Evolutionary conservation across 2,329 filamentous ascomycete species (phyloP), one percentile per base, ranked within the genome.

Genomic region (Nemania serpens): DNA sequence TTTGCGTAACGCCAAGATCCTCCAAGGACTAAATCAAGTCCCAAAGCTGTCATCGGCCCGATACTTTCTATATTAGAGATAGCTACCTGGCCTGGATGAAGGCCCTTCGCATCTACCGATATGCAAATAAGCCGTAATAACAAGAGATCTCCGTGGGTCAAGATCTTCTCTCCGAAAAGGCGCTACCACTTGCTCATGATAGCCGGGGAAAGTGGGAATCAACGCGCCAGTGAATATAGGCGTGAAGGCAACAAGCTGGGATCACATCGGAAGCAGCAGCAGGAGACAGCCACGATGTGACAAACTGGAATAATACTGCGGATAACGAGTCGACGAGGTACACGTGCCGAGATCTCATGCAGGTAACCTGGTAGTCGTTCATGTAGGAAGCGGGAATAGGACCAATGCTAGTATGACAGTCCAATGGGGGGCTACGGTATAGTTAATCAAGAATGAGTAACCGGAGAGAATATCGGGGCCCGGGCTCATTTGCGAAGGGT

Each of bases 341-440:
- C 57, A 63, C 48, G 57, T 60, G 61, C 57, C 45, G 33, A 51
- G 57, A 49, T 45, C 43, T 49, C 43, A 57, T 62, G 62, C 62
- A 65, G 41, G 55, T 47, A 55, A 60, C 51, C 49, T 53, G 41
- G 20, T 42, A 25, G 22, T 50, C 48, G 52, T 59, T 53, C 43
- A 52, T 56, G 37, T 41, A 46, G 25, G n/a, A 51, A 48, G 45
- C 13, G 48, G 34, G 37, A 58, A 42, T 45, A 51, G 37, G 48
- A 53, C 59, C 55, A 17, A 25, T 15, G 33, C n/a, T 12, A 42
- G 33, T 34, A 52, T 54, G 46, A 50, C n/a, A 39, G 29, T 15
- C 39, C 17, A 46, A 36, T 49, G 18, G 43, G 25, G 22, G 41
- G 22, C 37, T 53, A 47, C 25, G 17, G 34, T 45, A 49, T 29